A percentile compares a stretch with the other conserved stretches of the same genome.
These are phyloP conservation scores for Arxiozyma slooffiae DNA, from an alignment of 1,139 yeast genomes.

Conservation along the genomic window DNA sequence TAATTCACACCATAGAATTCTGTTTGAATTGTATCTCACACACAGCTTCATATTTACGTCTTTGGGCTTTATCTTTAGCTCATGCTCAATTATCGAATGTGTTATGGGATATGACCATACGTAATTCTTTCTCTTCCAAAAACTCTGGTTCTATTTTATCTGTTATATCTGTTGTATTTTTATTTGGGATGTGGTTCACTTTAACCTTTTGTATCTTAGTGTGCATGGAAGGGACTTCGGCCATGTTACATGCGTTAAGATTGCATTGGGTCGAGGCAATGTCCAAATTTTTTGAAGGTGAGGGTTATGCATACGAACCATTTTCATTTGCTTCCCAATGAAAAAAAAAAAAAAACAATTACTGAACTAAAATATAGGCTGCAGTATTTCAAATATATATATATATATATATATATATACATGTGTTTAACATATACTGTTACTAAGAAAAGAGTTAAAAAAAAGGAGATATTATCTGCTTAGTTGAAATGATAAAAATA, in stretches of 20 bases:
- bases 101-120: constrained; percentile 71
- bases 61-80: constrained; percentile 73
- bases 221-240: constrained; percentile 79
- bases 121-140: constrained; percentile 40
- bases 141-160: constrained; percentile 30
- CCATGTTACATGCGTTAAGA: constrained; percentile 76
- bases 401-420: neutral
- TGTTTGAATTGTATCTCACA: constrained; percentile 72
- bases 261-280: constrained; percentile 83
- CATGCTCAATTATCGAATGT: constrained; percentile 71
- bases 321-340: constrained; percentile 46
- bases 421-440: neutral
- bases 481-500: neutral
- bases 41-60: constrained; percentile 67
- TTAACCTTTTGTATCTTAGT: constrained; percentile 66
- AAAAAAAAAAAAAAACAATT: neutral
- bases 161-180: constrained; percentile 31
- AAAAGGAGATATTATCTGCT: neutral
- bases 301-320: constrained; percentile 63
- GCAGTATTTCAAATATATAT: neutral
- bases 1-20: constrained; percentile 70
- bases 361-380: neutral
- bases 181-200: constrained; percentile 73
- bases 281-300: constrained; percentile 81
- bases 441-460: neutral